Evolutionary conservation across 306 rosid genomes (phyloP).

Genomic region (Cicer arietinum): DNA sequence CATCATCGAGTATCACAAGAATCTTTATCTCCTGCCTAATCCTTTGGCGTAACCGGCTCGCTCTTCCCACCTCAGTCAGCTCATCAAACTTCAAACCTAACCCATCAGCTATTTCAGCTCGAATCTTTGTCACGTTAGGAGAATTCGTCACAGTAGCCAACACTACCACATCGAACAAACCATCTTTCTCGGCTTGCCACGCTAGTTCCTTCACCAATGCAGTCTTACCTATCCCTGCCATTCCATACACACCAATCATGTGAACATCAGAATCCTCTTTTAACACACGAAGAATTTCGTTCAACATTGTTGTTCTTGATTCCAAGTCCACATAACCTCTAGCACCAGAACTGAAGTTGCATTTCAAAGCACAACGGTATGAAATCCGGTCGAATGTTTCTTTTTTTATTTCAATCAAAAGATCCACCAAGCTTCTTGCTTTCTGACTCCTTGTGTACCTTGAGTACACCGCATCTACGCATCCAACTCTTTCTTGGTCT

Average conservation of each 20-base stretch:
- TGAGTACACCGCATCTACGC: conserved; percentile 32
- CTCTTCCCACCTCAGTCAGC: conserved; percentile 40
- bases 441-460: conserved; percentile 36
- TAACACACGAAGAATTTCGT: conserved; percentile 18
- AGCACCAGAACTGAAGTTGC: conserved; percentile 37
- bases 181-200: conserved; percentile 35
- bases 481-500: conserved; percentile 37
- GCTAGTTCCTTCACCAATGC: conserved; percentile 47
- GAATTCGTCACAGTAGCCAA: conserved; percentile 21
- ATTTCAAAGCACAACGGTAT: conserved; percentile 37
- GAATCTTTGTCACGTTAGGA: conserved; percentile 35
- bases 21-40: conserved; percentile 48
- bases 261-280: conserved; percentile 26
- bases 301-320: conserved; percentile 37
- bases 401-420: not conserved
- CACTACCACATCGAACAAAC: conserved; percentile 42
- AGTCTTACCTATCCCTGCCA: conserved; percentile 48
- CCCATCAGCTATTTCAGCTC: conserved; percentile 44
- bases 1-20: conserved; percentile 53
- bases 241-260: conserved; percentile 45
- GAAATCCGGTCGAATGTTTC: conserved; percentile 42
- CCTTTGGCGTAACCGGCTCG: conserved; percentile 40
- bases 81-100: conserved; percentile 46
- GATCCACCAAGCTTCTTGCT: conserved; percentile 18
- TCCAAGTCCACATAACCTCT: conserved; percentile 43